A percentile compares a stretch with the other conserved stretches of the same genome.
phyloP scores from a whole-genome alignment of 177 flowering plant genomes.

The Viscum album region DNA sequence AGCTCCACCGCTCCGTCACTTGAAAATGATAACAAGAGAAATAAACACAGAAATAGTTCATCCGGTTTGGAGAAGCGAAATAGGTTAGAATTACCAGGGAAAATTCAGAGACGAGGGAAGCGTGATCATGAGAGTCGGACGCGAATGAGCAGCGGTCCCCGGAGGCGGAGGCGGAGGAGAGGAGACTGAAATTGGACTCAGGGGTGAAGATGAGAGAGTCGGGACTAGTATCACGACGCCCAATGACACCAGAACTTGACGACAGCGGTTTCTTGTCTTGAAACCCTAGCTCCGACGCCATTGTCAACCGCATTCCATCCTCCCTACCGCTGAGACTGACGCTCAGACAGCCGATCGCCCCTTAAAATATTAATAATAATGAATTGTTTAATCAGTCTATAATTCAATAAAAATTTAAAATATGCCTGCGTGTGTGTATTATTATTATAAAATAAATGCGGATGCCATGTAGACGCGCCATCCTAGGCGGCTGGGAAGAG shows the following conservation, averaged over 20 bases:
- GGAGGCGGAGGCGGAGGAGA: conserved; percentile 52
- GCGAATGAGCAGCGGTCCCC: conserved; percentile 75
- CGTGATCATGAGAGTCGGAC: conserved; percentile 57
- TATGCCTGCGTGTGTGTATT: too few relatives aligned
- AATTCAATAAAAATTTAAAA: too few relatives aligned
- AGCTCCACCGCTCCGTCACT: too few relatives aligned
- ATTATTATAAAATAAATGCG: too few relatives aligned
- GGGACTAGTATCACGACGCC: not conserved
- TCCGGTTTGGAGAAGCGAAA: not conserved
- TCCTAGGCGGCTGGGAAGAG: too few relatives aligned
- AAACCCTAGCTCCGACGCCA: conserved; percentile 39
- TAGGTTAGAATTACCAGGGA: conserved; percentile 31
- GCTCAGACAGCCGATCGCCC: too few relatives aligned
- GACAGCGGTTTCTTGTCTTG: conserved; percentile 15
- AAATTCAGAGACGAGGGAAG: conserved; percentile 41
- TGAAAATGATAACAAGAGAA: too few relatives aligned
- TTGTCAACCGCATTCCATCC: conserved; percentile 24
- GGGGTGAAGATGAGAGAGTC: not conserved
- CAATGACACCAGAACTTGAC: not conserved
- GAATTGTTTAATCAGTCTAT: too few relatives aligned
- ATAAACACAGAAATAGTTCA: too few relatives aligned
- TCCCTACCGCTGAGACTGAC: not conserved
- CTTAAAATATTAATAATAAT: too few relatives aligned
- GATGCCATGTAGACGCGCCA: too few relatives aligned
- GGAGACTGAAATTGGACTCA: conserved; percentile 1